Base-by-base conservation (phyloP, 768 basidiomycete genomes). In the Tricholoma hemisulphureum region DNA sequence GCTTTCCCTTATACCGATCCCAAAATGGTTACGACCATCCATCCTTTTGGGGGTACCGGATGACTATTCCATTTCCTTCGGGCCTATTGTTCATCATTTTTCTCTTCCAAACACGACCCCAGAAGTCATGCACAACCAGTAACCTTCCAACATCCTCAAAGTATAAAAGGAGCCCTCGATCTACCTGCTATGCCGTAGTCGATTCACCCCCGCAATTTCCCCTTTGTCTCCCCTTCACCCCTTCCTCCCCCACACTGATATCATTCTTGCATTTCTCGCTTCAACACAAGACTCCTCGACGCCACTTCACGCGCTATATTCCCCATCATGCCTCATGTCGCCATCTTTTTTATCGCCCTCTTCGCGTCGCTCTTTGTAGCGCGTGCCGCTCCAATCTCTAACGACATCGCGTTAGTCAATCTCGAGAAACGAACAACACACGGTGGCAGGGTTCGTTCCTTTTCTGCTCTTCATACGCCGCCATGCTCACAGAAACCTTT, bases 381-480 rank as follows among this genome's bases (percentile, higher is more conserved):
- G 39, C 63, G 80, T 58, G 83, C 82, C 18, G 71, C 80, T 7
- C 84, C 84, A 24, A 63, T 83, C 8, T 73, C 71, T 64, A 63
- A 69, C 21, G 68, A 63, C 53, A 63, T 64, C 24, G 65, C 68
- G 14, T 8, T 57, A 11, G 55, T 63, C 28, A 63, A 71, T 24
- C 74, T 86, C 32, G 77, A 80, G 58, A 83, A 80, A 68, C 80
- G 88, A 53, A 62, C 73, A 39, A 79, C 82, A 0, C 85, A 79
- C 63, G 65, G 62, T 6, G 89, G 89, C 39, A 73, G 76, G 61
- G 89, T 89, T 68, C 60, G 83, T 75, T 21, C 60, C 43, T 55
- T 29, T 54, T 23, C 21, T 35, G 11, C 41, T 35, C 53, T 37
- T 54, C 31, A 55, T 45, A 48, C 49, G 46, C 46, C 11, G 21